Conservation (phyloP, 108 stramenopile genomes). For the Skeletonema grethae region DNA sequence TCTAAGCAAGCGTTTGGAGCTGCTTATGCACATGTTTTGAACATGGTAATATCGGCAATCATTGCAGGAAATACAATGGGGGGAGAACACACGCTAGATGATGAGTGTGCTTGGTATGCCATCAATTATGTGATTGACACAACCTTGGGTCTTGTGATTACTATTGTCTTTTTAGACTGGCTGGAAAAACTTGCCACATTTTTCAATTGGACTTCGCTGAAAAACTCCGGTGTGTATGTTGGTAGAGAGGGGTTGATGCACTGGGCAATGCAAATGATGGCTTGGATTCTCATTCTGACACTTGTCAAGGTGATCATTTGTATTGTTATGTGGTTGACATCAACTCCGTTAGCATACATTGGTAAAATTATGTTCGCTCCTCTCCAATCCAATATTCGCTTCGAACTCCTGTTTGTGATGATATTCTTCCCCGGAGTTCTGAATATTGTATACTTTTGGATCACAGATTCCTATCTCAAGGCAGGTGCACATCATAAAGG, state of each 20-base stretch:
- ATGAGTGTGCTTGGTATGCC: conserved; percentile 94
- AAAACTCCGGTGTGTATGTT: conserved; percentile 85
- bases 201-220: conserved; percentile 72
- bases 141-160: conserved; percentile 78
- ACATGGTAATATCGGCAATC: conserved; percentile 88
- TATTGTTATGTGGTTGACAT: conserved; percentile 67
- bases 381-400: conserved; percentile 76
- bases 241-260: conserved; percentile 72
- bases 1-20: conserved; percentile 88
- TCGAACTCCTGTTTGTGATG: conserved; percentile 92
- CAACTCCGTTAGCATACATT: conserved; percentile 62
- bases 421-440: conserved; percentile 90
- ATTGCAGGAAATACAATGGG: conserved; percentile 58
- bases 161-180: conserved; percentile 68
- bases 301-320: conserved; percentile 80
- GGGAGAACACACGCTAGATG: conserved; percentile 61
- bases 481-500: conserved; percentile 57
- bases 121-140: conserved; percentile 89
- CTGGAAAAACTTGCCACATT: conserved; percentile 69
- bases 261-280: conserved; percentile 77
- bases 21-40: conserved; percentile 87
- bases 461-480: conserved; percentile 87
- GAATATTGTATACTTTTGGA: conserved; percentile 94
- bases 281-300: conserved; percentile 82
- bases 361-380: conserved; percentile 80